phyloP scores from a whole-genome alignment of 768 basidiomycete species.

The Tulasnella sp. region DNA sequence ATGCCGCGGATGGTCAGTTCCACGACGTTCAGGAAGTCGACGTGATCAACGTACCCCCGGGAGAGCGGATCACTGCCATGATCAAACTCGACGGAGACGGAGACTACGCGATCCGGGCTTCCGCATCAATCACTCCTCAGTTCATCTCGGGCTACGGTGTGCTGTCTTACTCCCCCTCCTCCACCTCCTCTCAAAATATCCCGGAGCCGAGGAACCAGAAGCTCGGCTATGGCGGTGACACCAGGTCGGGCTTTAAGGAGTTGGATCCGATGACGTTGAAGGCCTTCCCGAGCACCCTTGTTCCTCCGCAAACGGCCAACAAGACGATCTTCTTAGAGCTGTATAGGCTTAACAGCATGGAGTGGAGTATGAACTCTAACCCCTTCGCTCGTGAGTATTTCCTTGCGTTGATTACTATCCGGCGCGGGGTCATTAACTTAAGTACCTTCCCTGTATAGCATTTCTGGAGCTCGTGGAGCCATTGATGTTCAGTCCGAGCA shows the following conservation, averaged over 20 bases:
- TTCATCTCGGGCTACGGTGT: slow-evolving; percentile 7
- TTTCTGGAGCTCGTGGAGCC: background rate
- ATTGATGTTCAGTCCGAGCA: background rate
- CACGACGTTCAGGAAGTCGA: background rate
- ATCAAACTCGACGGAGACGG: slow-evolving; percentile 8
- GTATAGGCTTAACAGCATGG: background rate
- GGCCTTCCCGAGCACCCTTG: background rate
- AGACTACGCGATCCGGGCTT: slow-evolving; percentile 3
- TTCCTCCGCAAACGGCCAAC: background rate
- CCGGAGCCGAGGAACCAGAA: background rate
- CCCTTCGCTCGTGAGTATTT: background rate
- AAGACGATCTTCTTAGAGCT: background rate
- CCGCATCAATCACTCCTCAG: background rate
- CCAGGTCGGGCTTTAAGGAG: background rate
- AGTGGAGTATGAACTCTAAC: background rate
- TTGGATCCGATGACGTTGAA: background rate
- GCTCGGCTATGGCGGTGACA: background rate
- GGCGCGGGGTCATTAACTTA: background rate
- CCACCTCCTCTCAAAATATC: background rate
- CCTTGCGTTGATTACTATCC: background rate
- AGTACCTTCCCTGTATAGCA: background rate
- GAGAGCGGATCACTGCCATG: background rate
- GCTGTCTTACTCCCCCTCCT: background rate
- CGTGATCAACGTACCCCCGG: background rate
- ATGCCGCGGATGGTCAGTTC: background rate